A percentile compares a stretch with the other conserved stretches of the same genome.
phyloP scores from a whole-genome alignment of 305 asterid genomes.

The Fraxinus nigra region DNA sequence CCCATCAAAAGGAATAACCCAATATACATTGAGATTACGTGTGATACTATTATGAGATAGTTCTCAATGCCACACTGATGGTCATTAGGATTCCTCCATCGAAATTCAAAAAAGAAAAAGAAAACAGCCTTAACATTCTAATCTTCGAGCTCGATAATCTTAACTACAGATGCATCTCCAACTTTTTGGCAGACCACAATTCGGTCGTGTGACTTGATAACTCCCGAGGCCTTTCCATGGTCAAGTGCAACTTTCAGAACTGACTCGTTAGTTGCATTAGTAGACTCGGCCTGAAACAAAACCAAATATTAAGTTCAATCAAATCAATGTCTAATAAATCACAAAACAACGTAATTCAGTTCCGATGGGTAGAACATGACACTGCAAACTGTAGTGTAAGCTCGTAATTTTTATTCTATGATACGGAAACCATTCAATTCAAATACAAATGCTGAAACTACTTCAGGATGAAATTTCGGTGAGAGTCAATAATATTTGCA shows the following conservation, averaged over 20 bases:
- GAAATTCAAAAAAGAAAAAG: neutral
- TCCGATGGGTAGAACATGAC: neutral
- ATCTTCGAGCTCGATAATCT: slow-evolving; percentile 85
- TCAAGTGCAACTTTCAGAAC: slow-evolving; percentile 82
- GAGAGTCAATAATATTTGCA: neutral
- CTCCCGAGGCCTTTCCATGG: slow-evolving; percentile 78
- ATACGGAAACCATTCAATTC: neutral
- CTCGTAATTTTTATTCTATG: neutral
- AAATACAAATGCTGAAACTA: neutral
- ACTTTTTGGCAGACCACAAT: slow-evolving; percentile 90
- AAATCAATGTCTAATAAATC: neutral
- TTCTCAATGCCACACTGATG: neutral
- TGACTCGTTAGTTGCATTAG: slow-evolving; percentile 69
- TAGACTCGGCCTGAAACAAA: slow-evolving; percentile 67
- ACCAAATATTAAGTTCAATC: neutral
- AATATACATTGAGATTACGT: neutral
- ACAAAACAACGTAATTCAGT: neutral
- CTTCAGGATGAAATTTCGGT: neutral
- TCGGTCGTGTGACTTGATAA: slow-evolving; percentile 75
- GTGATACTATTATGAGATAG: neutral
- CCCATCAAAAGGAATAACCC: neutral
- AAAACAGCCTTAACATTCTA: slow-evolving; percentile 17
- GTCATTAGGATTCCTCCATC: neutral
- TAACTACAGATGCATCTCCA: slow-evolving; percentile 88
- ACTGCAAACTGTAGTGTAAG: neutral